Percentiles rank a stretch among this genome's conserved stretches.
Evolutionary conservation across 352 stramenopile genomes (phyloP).

Genomic region (Phytophthora vignae): DNA sequence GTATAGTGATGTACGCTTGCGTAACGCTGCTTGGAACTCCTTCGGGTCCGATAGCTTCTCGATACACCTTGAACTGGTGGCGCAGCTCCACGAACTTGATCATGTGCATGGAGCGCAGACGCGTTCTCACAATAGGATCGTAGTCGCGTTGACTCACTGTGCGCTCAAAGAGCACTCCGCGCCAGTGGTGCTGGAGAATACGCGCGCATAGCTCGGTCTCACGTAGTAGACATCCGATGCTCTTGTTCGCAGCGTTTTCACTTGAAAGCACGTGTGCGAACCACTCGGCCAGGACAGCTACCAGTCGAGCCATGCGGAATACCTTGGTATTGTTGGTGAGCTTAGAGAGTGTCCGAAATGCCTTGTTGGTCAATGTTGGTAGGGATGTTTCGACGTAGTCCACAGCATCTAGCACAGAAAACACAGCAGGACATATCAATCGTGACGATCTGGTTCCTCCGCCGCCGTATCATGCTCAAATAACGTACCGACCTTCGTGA

Average conservation of each 20-base stretch:
- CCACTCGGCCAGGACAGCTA: conserved; percentile 69
- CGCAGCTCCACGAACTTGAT: conserved; percentile 78
- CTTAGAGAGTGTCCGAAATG: conserved; percentile 71
- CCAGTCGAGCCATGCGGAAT: conserved; percentile 62
- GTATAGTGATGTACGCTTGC: conserved; percentile 66
- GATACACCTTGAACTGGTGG: conserved; percentile 70
- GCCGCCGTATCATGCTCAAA: background rate
- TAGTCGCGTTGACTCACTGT: conserved; percentile 52
- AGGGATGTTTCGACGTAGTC: conserved; percentile 73
- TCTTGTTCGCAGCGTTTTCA: conserved; percentile 70
- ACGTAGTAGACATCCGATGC: conserved; percentile 58
- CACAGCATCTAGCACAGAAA: conserved; percentile 43
- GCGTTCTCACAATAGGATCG: conserved; percentile 58
- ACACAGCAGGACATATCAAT: background rate
- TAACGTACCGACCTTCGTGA: conserved; percentile 61
- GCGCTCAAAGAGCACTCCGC: conserved; percentile 68
- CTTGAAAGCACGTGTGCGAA: conserved; percentile 64
- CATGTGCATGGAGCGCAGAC: conserved; percentile 74
- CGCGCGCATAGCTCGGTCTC: conserved; percentile 73
- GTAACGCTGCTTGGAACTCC: conserved; percentile 56
- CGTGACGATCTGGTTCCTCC: background rate
- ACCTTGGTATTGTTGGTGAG: conserved; percentile 58
- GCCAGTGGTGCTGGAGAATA: conserved; percentile 82
- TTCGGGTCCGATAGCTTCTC: conserved; percentile 49
- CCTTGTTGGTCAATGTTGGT: conserved; percentile 76